Evolutionary conservation across 2,329 filamentous ascomycete genomes (phyloP).

Genomic region (Amauroascus niger): DNA sequence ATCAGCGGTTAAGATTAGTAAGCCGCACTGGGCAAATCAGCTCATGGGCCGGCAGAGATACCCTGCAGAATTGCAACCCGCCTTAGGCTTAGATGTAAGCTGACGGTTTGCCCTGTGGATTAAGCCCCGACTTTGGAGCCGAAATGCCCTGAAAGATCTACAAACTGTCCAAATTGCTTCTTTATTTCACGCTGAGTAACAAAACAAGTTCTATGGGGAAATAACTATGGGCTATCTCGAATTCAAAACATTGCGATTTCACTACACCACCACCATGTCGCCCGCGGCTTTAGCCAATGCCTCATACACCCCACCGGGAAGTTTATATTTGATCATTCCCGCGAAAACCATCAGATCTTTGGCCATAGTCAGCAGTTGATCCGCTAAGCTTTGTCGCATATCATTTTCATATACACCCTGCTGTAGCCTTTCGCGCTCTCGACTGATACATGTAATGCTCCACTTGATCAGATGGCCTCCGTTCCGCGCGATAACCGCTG

Average conservation of each 20-base stretch:
- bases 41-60: neutral
- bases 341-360: conserved; percentile 91
- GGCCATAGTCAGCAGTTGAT: conserved; percentile 66
- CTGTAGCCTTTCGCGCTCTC: conserved; percentile 62
- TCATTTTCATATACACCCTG: conserved; percentile 59
- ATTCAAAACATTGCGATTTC: neutral
- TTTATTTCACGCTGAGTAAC: neutral
- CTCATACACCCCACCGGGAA: conserved; percentile 81
- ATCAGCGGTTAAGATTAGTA: neutral
- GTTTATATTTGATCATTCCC: conserved; percentile 79
- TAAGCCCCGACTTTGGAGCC: no score
- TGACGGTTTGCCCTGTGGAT: no score
- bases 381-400: conserved; percentile 45
- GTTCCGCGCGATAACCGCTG: conserved; percentile 74
- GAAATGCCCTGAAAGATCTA: neutral
- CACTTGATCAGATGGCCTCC: conserved; percentile 87
- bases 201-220: no score
- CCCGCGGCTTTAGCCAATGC: conserved; percentile 72
- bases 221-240: no score
- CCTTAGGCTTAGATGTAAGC: neutral
- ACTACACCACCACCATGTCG: conserved; percentile 36
- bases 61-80: neutral
- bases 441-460: conserved; percentile 78
- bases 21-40: neutral
- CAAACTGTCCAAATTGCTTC: neutral